Conservation (phyloP, 768 basidiomycete species). For the Xerocomellus intermedius region DNA sequence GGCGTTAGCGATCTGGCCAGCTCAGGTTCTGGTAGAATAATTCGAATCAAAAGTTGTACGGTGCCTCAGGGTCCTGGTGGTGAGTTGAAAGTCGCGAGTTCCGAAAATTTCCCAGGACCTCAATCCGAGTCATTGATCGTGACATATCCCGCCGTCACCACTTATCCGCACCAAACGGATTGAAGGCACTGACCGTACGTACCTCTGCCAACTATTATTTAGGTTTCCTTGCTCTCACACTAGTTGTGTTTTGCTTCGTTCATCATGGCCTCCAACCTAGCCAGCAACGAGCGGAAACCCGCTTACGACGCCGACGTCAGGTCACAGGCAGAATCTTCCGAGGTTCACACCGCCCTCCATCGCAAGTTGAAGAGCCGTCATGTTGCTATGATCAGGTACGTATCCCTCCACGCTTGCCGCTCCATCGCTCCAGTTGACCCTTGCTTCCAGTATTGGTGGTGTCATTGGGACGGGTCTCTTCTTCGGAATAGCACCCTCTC, state of each 20-base stretch:
- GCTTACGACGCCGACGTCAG: not conserved
- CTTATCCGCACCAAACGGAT: too few species aligned
- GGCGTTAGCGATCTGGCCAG: too few species aligned
- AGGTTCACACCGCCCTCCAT: not conserved
- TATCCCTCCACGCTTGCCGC: not conserved
- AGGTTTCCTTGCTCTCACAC: not conserved
- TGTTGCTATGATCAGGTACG: conserved; percentile 3
- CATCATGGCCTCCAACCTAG: not conserved
- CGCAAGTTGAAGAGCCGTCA: conserved; percentile 2
- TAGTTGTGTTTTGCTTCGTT: not conserved
- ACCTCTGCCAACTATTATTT: not conserved
- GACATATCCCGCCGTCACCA: too few species aligned
- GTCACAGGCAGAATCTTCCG: not conserved
- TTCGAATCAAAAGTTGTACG: too few species aligned
- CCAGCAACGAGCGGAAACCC: not conserved
- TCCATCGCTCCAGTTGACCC: not conserved
- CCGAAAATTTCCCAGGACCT: too few species aligned
- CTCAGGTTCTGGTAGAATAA: too few species aligned
- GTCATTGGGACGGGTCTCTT: conserved; percentile 5
- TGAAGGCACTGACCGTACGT: too few species aligned
- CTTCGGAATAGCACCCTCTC: not conserved
- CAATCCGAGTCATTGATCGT: too few species aligned
- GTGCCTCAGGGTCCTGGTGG: too few species aligned
- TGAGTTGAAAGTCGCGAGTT: too few species aligned
- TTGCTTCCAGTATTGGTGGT: not conserved